Evolutionary conservation across 2,329 filamentous ascomycete genomes (phyloP), one percentile per base, ranked within the genome.

Genomic region (Botryotinia calthae): DNA sequence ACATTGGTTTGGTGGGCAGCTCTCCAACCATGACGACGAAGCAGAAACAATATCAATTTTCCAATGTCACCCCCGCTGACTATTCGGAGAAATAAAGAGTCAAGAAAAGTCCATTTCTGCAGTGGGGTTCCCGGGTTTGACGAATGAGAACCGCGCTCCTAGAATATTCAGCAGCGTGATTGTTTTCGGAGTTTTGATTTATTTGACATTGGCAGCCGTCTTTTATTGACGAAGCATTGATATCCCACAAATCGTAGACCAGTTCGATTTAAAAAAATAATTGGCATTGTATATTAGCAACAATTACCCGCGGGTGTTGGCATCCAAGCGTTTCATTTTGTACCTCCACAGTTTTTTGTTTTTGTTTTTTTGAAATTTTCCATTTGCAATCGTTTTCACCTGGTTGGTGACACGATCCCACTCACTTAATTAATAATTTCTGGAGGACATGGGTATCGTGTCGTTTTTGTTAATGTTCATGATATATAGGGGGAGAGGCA

Each of bases 11-110:
- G 65, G 56, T 75, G 18, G 59, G 67, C 18, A 70, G 48, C 31
- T 74, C 75, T 14, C 76, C 76, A 18, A 76, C 78, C 10, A 73
- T 77, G 34, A 74, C 74, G 62, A 75, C 73, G 5, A 79, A 79
- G 65, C 79, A 80, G 63, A 79, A 80, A 73, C 79, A 76, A 22
- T 81, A 80, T 58, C 79, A 80, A 72, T 81, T 81, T 65, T 80
- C 78, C 25, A 79, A 81, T 61, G 78, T 76, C 25, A 81, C 79
- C 12, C 72, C 78, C 25, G 79, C 79, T n/a, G 79, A 81, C 72
- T 81, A 79, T 71, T 76, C 76, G 25, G 77, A 80, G 64, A 80
- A 80, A 73, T 79, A 70, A 77, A 56, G 46, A 44, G 34, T 46
- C 28, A 7, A 42, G 34, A 54, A 31, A 40, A 56, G 18, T 67